phyloP scores from a whole-genome alignment of 345 rosid species.

The rapeseed (Brassica napus) region DNA sequence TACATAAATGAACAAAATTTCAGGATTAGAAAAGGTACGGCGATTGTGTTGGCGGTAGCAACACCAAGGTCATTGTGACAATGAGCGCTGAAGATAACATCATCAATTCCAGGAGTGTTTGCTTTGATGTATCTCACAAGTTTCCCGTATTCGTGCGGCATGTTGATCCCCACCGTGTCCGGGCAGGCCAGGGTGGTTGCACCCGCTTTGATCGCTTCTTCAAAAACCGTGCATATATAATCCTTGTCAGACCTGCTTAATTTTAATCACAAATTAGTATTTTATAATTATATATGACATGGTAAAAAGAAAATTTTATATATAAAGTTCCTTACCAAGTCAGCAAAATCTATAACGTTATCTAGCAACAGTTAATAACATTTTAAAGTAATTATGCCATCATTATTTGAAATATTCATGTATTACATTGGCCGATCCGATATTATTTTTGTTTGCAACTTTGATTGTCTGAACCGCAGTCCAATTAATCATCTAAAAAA shows the following conservation, averaged over 20 bases:
- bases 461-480: too few species aligned
- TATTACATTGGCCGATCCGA: too few species aligned
- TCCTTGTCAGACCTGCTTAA: constrained; percentile 24
- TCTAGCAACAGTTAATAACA: not conserved
- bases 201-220: constrained; percentile 84
- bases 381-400: too few species aligned
- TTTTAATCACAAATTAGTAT: not conserved
- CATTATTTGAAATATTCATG: too few species aligned
- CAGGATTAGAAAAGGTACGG: constrained; percentile 42
- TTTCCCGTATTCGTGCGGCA: constrained; percentile 69
- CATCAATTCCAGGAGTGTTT: constrained; percentile 83
- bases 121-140: constrained; percentile 74
- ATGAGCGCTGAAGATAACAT: constrained; percentile 75
- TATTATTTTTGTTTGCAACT: too few species aligned
- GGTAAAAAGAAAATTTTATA: not conserved
- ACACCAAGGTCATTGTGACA: constrained; percentile 99
- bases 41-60: constrained; percentile 83
- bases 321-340: not conserved
- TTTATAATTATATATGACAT: not conserved
- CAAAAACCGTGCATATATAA: constrained; percentile 66
- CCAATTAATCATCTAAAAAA: too few species aligned
- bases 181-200: constrained; percentile 74
- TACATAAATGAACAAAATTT: not conserved
- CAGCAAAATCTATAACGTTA: not conserved
- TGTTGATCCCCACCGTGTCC: constrained; percentile 82